These are phyloP conservation scores for Hebeloma cylindrosporum DNA, from an alignment of 768 basidiomycete genomes.

Conservation along the genomic window DNA sequence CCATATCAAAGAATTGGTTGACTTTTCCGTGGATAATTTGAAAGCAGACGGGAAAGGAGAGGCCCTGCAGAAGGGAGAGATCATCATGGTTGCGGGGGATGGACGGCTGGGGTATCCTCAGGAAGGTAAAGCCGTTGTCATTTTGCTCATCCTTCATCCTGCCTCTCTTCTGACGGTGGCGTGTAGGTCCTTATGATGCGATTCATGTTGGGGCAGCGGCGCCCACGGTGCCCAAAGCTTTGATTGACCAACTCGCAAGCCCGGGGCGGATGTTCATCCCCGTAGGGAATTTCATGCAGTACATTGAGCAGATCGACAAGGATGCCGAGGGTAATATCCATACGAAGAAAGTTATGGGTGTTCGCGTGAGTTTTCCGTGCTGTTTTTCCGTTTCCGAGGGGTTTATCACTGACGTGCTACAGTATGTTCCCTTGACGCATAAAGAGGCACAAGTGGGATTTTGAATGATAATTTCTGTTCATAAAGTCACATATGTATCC, in stretches of 20 bases:
- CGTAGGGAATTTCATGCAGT: conserved; percentile 61
- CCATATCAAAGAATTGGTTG: conserved; percentile 78
- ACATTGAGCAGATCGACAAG: conserved; percentile 81
- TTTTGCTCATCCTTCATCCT: not conserved
- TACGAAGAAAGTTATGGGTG: conserved; percentile 70
- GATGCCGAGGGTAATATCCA: conserved; percentile 65
- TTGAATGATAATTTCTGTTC: too few relatives aligned
- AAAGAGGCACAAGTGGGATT: conserved; percentile 38
- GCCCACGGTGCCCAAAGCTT: conserved; percentile 61
- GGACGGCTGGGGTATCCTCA: conserved; percentile 64
- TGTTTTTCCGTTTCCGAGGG: not conserved
- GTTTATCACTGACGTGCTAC: not conserved
- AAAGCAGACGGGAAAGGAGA: conserved; percentile 58
- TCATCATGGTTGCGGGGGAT: conserved; percentile 73
- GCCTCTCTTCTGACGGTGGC: not conserved
- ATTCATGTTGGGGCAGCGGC: conserved; percentile 97
- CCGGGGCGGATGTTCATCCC: conserved; percentile 93
- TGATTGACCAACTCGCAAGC: conserved; percentile 75
- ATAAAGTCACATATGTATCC: too few relatives aligned
- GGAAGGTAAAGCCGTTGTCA: conserved; percentile 27
- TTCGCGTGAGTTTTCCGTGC: conserved; percentile 55
- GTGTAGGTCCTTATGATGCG: conserved; percentile 66
- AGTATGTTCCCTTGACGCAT: conserved; percentile 78
- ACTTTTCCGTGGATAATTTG: conserved; percentile 70
- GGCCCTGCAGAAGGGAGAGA: conserved; percentile 51